Evolutionary conservation across 139 green algal species (phyloP).

Genomic region (Chlorella sorokiniana): DNA sequence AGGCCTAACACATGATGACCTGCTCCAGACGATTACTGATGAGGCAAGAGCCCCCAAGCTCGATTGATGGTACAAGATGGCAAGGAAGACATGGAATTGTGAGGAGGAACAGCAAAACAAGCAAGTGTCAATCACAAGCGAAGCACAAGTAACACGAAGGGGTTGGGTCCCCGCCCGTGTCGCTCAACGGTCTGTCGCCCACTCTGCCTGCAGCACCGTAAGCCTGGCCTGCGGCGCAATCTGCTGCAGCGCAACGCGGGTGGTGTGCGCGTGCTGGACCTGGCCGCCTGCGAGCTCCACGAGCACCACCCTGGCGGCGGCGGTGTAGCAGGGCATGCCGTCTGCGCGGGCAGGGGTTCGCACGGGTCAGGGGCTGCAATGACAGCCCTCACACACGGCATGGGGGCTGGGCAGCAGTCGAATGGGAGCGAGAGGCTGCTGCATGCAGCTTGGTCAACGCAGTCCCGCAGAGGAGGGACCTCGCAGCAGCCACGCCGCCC

Average conservation of each 20-base stretch:
- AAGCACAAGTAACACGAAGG: no score
- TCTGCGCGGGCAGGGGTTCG: not conserved
- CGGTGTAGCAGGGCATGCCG: slow-evolving; percentile 63
- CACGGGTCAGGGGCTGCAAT: not conserved
- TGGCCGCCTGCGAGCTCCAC: slow-evolving; percentile 53
- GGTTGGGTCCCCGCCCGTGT: no score
- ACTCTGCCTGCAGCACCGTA: slow-evolving; percentile 39
- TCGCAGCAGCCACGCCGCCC: not conserved
- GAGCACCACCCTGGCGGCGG: slow-evolving; percentile 64
- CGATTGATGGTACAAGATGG: no score
- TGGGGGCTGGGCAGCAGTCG: no score
- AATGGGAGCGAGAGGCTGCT: not conserved
- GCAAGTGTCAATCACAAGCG: no score
- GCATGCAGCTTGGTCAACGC: not conserved
- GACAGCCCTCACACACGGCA: not conserved
- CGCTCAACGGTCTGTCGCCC: not conserved
- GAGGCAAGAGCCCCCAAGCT: no score
- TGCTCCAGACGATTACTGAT: no score
- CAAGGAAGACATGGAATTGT: no score
- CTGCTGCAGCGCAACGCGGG: slow-evolving; percentile 39
- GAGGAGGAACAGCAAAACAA: no score
- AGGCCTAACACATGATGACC: no score
- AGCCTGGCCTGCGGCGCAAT: slow-evolving; percentile 43
- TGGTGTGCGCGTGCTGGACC: slow-evolving; percentile 55
- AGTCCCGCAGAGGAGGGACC: not conserved